Evolutionary conservation across 495 filamentous ascomycete genomes (phyloP).

Genomic region (Zalerion maritima): DNA sequence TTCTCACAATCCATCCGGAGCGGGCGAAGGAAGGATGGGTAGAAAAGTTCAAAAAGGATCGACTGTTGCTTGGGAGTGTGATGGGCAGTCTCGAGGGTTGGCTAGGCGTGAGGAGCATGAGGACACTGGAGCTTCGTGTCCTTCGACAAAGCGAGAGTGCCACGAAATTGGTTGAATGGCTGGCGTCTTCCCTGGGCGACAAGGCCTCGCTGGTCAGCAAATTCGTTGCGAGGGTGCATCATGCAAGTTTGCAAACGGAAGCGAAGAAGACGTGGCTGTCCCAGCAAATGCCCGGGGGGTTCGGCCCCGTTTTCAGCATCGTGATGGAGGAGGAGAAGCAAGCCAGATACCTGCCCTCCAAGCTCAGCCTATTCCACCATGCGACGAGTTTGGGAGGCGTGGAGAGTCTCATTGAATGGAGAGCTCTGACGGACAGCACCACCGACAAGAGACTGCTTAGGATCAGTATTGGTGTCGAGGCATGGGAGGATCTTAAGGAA

Average conservation of each 20-base stretch:
- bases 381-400: slow-evolving; percentile 88
- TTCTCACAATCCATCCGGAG: slow-evolving; percentile 45
- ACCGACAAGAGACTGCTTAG: slow-evolving; percentile 64
- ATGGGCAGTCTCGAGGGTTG: slow-evolving; percentile 88
- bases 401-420: slow-evolving; percentile 85
- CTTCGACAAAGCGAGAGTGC: slow-evolving; percentile 56
- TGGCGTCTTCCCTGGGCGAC: slow-evolving; percentile 34
- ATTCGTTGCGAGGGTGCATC: slow-evolving; percentile 47
- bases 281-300: slow-evolving; percentile 86
- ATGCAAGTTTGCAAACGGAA: slow-evolving; percentile 59
- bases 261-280: slow-evolving; percentile 54
- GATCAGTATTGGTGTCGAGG: slow-evolving; percentile 76
- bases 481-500: slow-evolving; percentile 65
- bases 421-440: slow-evolving; percentile 63
- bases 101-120: slow-evolving; percentile 72
- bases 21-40: slow-evolving; percentile 37
- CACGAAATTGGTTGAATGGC: slow-evolving; percentile 52
- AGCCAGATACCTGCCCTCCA: slow-evolving; percentile 58
- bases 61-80: slow-evolving; percentile 62
- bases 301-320: slow-evolving; percentile 76
- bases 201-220: slow-evolving; percentile 27
- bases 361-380: slow-evolving; percentile 76
- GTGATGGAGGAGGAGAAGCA: slow-evolving; percentile 40
- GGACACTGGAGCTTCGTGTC: slow-evolving; percentile 77
- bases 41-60: slow-evolving; percentile 41